Evolutionary conservation across 257 asterid genomes (phyloP), one percentile per base, ranked within the genome.

Genomic region (Nyctanthes arbortristis): DNA sequence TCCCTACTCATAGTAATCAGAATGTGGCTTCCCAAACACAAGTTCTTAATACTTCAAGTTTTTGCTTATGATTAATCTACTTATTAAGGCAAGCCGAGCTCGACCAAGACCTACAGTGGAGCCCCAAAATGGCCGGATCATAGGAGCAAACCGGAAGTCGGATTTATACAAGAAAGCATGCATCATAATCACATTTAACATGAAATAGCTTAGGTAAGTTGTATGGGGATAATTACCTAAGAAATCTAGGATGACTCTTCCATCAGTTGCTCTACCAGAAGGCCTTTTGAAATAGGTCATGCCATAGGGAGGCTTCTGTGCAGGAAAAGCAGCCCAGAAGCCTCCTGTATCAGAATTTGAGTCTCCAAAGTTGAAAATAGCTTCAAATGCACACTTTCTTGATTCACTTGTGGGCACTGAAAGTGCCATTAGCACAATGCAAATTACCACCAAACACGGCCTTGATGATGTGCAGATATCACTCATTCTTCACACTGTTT

Each of bases 331-430:
- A 34, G 96, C 85, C 76, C 82, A 88, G 22, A 90, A 90, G 24
- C 96, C 96, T 43, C 96, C 96, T 0, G 93, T 86, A 34, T 90
- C 95, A 0, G 96, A 70, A 55, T 90, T 90, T 4, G 96, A 90
- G 82, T 90, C 93, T 11, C 96, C 96, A 30, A 90, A 90, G 65
- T 85, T 85, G 85, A 90, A 90, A 47, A 90, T 88, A 3, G 86
- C 95, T 78, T 83, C 37, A 47, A 82, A 86, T 37, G 55, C 77
- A 74, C 96, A 88, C 70, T 84, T 52, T 52, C 22, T 70, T 12
- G 82, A 84, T n/a, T 82, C 79, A 27, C 22, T 61, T 29, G 2
- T 60, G 20, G 36, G 52, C 36, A 63, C 78, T 61, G 71, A 34
- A 3, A 64, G 27, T 57, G 77, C 80, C 59, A 71, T 34, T n/a